A percentile compares a stretch with the other conserved stretches of the same genome.
These are phyloP conservation scores for Escallonia rubra DNA, from an alignment of 129 eudicot genomes.

Conservation along the genomic window DNA sequence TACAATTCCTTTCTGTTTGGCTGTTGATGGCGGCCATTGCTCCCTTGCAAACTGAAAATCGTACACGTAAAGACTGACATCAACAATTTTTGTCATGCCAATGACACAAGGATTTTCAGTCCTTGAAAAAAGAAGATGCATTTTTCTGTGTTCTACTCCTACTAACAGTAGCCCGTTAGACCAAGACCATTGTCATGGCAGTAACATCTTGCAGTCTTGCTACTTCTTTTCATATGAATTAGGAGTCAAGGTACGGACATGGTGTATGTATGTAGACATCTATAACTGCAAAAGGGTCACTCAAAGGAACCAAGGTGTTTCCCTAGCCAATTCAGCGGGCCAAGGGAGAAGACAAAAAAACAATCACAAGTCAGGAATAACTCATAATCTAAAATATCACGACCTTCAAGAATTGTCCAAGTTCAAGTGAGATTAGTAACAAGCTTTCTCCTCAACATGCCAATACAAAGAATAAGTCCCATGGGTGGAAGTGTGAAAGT, in stretches of 20 bases:
- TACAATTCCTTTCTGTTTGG: neutral
- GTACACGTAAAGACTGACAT: neutral
- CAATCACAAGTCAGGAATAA: neutral
- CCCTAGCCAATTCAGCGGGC: too few relatives aligned
- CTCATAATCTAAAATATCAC: neutral
- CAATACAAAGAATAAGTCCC: neutral
- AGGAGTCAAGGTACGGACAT: too few relatives aligned
- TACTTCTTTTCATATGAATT: too few relatives aligned
- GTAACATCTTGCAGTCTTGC: neutral
- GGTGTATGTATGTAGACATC: too few relatives aligned
- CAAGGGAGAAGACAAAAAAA: too few relatives aligned
- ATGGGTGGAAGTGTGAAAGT: neutral
- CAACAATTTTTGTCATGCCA: neutral
- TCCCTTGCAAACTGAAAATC: neutral
- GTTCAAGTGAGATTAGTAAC: neutral
- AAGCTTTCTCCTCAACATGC: too few relatives aligned
- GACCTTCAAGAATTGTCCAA: neutral
- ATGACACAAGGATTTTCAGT: too few relatives aligned
- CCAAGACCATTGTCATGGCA: neutral
- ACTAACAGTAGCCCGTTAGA: neutral
- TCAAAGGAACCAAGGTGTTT: too few relatives aligned
- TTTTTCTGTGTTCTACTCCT: neutral
- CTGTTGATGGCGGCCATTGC: neutral
- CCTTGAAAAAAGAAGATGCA: neutral
- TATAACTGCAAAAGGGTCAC: too few relatives aligned